Evolutionary conservation across 306 rosid species (phyloP).

Genomic region (Vigna reflexopilosa): DNA sequence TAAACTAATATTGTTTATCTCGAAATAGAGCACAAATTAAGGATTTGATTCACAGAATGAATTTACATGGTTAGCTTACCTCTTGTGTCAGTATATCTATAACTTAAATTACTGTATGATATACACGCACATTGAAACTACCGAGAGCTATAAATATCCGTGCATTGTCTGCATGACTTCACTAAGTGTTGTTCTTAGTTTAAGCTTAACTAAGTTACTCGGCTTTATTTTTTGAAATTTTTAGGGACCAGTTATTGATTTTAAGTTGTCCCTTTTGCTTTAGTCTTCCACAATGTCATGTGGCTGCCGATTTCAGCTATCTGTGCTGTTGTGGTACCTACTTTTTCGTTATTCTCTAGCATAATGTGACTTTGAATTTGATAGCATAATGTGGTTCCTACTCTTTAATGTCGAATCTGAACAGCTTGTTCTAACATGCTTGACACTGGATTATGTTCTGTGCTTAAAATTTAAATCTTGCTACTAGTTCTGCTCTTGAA

Average conservation of each 20-base stretch:
- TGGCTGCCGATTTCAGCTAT: constrained; percentile 5
- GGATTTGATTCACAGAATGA: too few species aligned
- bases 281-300: neutral
- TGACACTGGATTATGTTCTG: constrained; percentile 1
- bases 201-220: too few species aligned
- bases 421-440: neutral
- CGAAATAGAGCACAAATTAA: neutral
- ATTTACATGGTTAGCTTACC: neutral
- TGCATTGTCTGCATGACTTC: too few species aligned
- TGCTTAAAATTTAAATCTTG: neutral
- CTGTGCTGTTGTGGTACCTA: constrained; percentile 2
- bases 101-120: neutral
- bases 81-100: neutral
- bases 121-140: too few species aligned
- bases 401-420: neutral
- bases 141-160: too few species aligned
- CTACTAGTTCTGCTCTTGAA: constrained; percentile 1
- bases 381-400: neutral
- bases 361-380: neutral
- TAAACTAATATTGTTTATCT: constrained; percentile 16
- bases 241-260: neutral
- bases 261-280: constrained; percentile 7
- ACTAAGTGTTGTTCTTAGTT: neutral
- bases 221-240: neutral
- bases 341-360: neutral